Percentiles rank a stretch among this genome's conserved stretches.
Conservation (phyloP, 331 rosid species). For the Quercus tomentella region DNA sequence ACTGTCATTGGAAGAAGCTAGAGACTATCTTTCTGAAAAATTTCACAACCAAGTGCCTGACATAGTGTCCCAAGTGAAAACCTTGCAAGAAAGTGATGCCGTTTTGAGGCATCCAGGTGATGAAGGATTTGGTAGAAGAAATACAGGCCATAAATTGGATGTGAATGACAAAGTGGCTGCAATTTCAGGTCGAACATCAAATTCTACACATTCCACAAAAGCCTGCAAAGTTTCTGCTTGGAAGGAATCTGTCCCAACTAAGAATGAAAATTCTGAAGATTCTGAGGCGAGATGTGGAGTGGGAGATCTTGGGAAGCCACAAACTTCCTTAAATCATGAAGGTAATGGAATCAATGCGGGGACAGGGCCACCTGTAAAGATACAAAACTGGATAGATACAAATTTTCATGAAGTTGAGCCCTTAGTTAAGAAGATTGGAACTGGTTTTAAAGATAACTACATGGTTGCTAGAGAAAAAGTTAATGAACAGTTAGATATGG, state of each 20-base stretch:
- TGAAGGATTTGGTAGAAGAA: slow-evolving; percentile 16
- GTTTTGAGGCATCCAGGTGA: slow-evolving; percentile 31
- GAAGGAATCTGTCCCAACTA: slow-evolving; percentile 24
- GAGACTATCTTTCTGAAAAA: slow-evolving; percentile 64
- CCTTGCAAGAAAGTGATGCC: slow-evolving; percentile 21
- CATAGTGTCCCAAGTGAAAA: slow-evolving; percentile 19
- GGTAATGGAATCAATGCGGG: slow-evolving; percentile 26
- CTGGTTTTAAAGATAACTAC: slow-evolving; percentile 76
- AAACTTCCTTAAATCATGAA: slow-evolving; percentile 33
- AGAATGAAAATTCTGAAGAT: slow-evolving; percentile 24
- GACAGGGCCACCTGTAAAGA: slow-evolving; percentile 25
- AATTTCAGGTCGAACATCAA: slow-evolving; percentile 30
- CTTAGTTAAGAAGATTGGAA: slow-evolving; percentile 63
- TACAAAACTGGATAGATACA: slow-evolving; percentile 66
- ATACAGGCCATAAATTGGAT: slow-evolving; percentile 19
- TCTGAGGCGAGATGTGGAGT: slow-evolving; percentile 19
- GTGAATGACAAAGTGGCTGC: slow-evolving; percentile 17
- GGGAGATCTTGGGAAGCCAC: slow-evolving; percentile 30
- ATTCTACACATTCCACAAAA: slow-evolving; percentile 28
- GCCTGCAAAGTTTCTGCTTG: slow-evolving; percentile 28
- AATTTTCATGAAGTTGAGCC: slow-evolving; percentile 82
- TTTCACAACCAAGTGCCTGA: slow-evolving; percentile 34
- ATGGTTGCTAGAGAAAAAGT: slow-evolving; percentile 64
- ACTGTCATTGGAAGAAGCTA: slow-evolving; percentile 81
- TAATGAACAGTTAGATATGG: slow-evolving; percentile 30